phyloP scores from a whole-genome alignment of 2,329 filamentous ascomycete species.

The Cryphonectria naterciae region DNA sequence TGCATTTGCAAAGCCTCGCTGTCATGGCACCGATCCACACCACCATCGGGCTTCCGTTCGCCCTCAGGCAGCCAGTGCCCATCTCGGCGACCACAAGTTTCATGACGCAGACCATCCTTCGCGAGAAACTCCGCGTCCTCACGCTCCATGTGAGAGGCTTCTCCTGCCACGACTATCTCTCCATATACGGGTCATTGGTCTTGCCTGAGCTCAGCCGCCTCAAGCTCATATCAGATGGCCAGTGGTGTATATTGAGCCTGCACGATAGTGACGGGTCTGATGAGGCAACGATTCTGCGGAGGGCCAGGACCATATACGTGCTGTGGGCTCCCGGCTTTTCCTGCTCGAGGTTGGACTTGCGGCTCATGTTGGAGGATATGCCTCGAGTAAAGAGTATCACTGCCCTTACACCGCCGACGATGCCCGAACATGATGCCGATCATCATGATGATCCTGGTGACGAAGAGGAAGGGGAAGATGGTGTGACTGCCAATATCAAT shows the following conservation, averaged over 20 bases:
- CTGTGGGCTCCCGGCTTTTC: neutral
- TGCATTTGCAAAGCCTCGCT: neutral
- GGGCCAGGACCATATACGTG: neutral
- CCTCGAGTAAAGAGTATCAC: neutral
- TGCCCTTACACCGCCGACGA: neutral
- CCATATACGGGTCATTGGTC: neutral
- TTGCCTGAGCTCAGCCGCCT: neutral
- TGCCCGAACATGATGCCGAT: neutral
- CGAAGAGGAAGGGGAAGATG: too few species aligned
- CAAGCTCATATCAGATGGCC: neutral
- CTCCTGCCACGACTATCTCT: neutral
- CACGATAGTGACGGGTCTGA: neutral
- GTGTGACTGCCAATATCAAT: neutral
- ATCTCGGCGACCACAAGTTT: neutral
- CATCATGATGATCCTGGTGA: too few species aligned
- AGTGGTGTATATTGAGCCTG: neutral
- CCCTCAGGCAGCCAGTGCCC: neutral
- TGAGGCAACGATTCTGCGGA: neutral
- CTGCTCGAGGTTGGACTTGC: neutral
- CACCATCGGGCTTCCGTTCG: neutral
- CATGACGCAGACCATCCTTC: neutral
- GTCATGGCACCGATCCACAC: neutral
- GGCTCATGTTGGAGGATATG: slow-evolving; percentile 1
- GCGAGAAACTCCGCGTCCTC: neutral
- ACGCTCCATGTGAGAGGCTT: neutral